Evolutionary conservation across 495 filamentous ascomycete genomes (phyloP), one percentile per base, ranked within the genome.

Genomic region (Penicillium bovifimosum): DNA sequence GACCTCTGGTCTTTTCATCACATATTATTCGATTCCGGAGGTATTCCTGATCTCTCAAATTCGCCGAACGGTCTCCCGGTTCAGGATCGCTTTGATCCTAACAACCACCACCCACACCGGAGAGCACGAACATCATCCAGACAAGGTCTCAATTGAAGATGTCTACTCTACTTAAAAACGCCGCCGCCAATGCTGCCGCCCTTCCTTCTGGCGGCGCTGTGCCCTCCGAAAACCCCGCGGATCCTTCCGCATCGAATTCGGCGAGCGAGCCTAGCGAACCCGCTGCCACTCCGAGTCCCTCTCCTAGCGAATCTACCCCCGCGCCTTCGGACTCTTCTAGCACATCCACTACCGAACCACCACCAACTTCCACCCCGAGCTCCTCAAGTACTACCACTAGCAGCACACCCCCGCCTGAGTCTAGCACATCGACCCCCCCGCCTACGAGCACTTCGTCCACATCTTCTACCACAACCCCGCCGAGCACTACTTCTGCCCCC

Each of bases 371-470:
- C 18, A 24, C 20, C 20, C 20, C 20, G 20, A 24, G 20, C 20
- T 2, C 20, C 20, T 2, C 20, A 24, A 24, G 20, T 24, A 24
- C 20, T 24, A 24, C 20, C 20, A 24, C 2, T 24, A 24, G 20
- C 20, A 24, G 20, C 20, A 24, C 20, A 24, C 4, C 20, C 20
- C 47, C 70, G 13, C 61, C 70, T 9, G 48, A 49, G 26, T 27
- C 65, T 7, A 58, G 50, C 32, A 51, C 49, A n/a, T 34, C 60
- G 1, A 42, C 57, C 6, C 41, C 70, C 3, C 46, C 50, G 9
- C 46, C 55, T 2, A 44, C 43, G 11, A 13, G 40, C 17, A 33
- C 60, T 20, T 43, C 62, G 14, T 17, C 51, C 16, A 36, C 51
- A 9, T 31, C 54, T n/a, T 41, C 53, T 3, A 59, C 35, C 7